phyloP scores from a whole-genome alignment of 2,329 filamentous ascomycete genomes.

The Gnomoniopsis smithogilvyi region DNA sequence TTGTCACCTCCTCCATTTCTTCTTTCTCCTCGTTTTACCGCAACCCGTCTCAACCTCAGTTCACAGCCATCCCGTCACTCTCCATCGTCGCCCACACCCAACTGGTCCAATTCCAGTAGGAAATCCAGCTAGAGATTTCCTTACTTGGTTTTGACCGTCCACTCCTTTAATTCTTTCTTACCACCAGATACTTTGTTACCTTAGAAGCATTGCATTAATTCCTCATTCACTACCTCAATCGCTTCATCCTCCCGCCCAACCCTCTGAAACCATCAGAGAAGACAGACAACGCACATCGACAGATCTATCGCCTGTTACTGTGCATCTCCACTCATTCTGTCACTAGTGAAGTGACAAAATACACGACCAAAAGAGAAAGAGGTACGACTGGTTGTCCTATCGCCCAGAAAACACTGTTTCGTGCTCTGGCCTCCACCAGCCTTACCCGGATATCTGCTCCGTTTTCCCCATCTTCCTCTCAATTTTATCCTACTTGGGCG shows the following conservation, averaged over 20 bases:
- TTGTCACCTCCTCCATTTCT: slow-evolving; percentile 5
- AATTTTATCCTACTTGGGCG: slow-evolving; percentile 11
- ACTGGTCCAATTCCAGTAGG: slow-evolving; percentile 57
- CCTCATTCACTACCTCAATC: slow-evolving; percentile 16
- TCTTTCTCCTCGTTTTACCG: slow-evolving; percentile 23
- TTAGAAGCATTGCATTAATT: slow-evolving; percentile 21
- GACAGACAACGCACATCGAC: slow-evolving; percentile 1
- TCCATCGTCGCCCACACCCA: slow-evolving; percentile 14
- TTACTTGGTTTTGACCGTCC: slow-evolving; percentile 58
- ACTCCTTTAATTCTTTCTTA: slow-evolving; percentile 43
- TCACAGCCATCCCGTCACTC: slow-evolving; percentile 25
- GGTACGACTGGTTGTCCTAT: slow-evolving; percentile 1
- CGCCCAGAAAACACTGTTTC: background rate
- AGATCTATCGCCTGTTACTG: background rate
- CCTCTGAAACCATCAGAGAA: slow-evolving; percentile 9
- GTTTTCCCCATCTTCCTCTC: slow-evolving; percentile 14
- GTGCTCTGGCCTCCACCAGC: background rate
- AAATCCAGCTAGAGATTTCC: slow-evolving; percentile 42
- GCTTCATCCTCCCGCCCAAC: slow-evolving; percentile 8
- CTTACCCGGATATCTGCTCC: background rate
- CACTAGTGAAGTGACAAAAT: background rate
- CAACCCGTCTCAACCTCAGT: slow-evolving; percentile 25
- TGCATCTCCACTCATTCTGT: background rate
- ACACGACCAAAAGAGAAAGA: background rate
- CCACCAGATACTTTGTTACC: slow-evolving; percentile 17